Conservation (phyloP, 192 early-diverging fungal genomes). For the Coemansia pectinata region DNA sequence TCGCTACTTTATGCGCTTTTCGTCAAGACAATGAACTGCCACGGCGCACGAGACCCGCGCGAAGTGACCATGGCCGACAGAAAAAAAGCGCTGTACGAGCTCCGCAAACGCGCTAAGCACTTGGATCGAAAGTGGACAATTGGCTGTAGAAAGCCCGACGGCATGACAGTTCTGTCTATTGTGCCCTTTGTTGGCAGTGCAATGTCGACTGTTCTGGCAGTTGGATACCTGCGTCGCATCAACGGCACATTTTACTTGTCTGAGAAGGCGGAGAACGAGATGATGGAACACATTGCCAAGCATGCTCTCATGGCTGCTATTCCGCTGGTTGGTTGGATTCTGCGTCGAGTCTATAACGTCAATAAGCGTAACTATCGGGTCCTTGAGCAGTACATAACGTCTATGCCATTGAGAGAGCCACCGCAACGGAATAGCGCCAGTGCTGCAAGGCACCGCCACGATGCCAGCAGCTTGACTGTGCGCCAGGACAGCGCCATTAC, state of each 20-base stretch:
- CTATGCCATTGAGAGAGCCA: conserved; percentile 2
- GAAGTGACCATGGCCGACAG: conserved; percentile 17
- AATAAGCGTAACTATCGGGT: conserved; percentile 42
- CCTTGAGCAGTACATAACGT: conserved; percentile 32
- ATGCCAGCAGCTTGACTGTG: neutral
- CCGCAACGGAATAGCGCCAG: neutral
- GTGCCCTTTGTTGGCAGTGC: conserved; percentile 32
- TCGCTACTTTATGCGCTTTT: neutral
- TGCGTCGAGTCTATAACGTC: conserved; percentile 27
- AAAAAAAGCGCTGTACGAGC: conserved; percentile 25
- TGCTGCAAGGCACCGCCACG: neutral
- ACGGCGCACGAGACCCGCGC: conserved; percentile 7
- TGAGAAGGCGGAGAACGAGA: conserved; percentile 12
- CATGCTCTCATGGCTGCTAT: conserved; percentile 28
- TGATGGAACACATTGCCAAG: conserved; percentile 24
- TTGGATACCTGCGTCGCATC: conserved; percentile 27
- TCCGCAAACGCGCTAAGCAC: conserved; percentile 30
- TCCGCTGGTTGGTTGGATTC: conserved; percentile 39
- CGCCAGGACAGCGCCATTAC: neutral
- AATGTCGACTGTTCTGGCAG: conserved; percentile 28
- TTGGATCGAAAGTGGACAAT: conserved; percentile 43
- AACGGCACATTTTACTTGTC: conserved; percentile 21
- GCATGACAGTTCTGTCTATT: conserved; percentile 27
- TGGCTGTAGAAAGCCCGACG: conserved; percentile 27
- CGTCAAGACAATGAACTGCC: conserved; percentile 4